Evolutionary conservation across 2,329 filamentous ascomycete species (phyloP).

Genomic region (Lizonia empirigonia): DNA sequence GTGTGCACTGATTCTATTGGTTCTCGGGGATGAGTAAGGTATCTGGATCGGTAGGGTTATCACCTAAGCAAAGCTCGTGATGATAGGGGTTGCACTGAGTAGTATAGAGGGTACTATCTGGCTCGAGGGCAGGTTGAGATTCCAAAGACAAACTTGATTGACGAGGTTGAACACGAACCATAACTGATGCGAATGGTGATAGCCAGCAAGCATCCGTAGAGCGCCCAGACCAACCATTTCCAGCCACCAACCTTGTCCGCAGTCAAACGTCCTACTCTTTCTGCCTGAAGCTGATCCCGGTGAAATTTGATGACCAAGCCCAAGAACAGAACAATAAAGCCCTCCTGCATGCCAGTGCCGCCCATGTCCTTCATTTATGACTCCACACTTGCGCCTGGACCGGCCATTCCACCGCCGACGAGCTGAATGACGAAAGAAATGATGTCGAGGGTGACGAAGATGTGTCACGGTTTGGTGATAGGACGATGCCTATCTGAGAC

Average conservation of each 20-base stretch:
- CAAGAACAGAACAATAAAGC: constrained; percentile 36
- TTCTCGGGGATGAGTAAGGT: too few species aligned
- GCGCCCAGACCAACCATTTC: constrained; percentile 40
- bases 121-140: too few species aligned
- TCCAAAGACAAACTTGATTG: too few species aligned
- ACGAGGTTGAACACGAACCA: too few species aligned
- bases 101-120: too few species aligned
- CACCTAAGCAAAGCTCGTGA: too few species aligned
- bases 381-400: constrained; percentile 27
- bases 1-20: too few species aligned
- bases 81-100: too few species aligned
- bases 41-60: too few species aligned
- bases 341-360: constrained; percentile 31
- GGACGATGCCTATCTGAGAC: too few species aligned
- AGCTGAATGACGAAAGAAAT: constrained; percentile 53
- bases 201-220: constrained; percentile 50
- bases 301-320: constrained; percentile 28
- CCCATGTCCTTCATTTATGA: constrained; percentile 50
- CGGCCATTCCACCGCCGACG: constrained; percentile 46
- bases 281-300: constrained; percentile 21
- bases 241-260: constrained; percentile 20
- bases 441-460: constrained; percentile 53
- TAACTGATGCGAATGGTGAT: constrained; percentile 53
- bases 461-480: too few species aligned
- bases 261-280: constrained; percentile 15